Base-by-base conservation (phyloP, 2,329 filamentous ascomycete genomes). In the Trichothecium roseum region DNA sequence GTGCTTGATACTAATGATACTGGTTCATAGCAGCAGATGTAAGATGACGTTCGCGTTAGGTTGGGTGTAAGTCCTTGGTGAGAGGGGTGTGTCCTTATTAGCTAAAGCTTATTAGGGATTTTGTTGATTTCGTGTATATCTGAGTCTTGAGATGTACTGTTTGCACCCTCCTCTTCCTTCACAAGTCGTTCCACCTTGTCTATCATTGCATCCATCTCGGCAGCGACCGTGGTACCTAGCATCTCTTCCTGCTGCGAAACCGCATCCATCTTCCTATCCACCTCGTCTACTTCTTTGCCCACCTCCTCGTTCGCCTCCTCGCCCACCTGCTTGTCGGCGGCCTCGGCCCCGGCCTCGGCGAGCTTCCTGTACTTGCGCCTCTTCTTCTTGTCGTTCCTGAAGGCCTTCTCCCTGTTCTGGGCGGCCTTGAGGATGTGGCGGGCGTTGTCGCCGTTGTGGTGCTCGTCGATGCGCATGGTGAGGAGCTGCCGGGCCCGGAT, bases 401-500 rank as follows among this genome's bases (percentile, higher is more conserved):
- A 82, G 49, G 83, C 79, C 60, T 74, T 83, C 62, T 72, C 81
- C 42, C 68, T 69, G 53, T 75, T 78, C 29, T 69, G 60, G 35
- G 72, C 72, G 4, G 66, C 74, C 35, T 85, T 78, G 22, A 86
- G 61, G 28, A 72, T 72, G 9, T 69, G 68, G 18, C 85, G 65
- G 50, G 78, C 84, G 43, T 78, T 62, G 16, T 77, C 70, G 2
- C 89, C 89, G 46, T 85, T 80, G 45, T 74, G 65, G 26, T 81
- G 48, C 45, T 82, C 69, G 56, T 98, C 91, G 22, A 81, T 63
- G 48, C 72, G 76, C 46, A 84, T 78, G 17, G 83, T 84, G 20
- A 95, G 68, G 29, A 94, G 64, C 45, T 78, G 68, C 28, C 88
- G 73, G 10, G 91, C 91, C 42, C 85, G 81, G 56, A 83, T 88